Evolutionary conservation across 2,329 filamentous ascomycete genomes (phyloP).

Genomic region (Diaporthe batatas): DNA sequence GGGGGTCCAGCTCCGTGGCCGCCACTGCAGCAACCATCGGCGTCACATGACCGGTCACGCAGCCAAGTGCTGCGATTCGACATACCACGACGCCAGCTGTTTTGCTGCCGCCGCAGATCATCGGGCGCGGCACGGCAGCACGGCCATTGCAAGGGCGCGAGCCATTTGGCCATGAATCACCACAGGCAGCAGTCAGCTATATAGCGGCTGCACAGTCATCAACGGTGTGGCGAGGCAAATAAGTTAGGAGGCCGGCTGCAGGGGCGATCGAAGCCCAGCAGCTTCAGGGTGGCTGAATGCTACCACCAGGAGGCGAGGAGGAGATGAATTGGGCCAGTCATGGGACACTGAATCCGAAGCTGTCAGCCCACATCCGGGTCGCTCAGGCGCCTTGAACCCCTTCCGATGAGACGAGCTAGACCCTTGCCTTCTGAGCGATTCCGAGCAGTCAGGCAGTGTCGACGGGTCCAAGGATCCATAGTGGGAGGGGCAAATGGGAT

Average conservation of each 20-base stretch:
- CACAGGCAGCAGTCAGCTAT: slow-evolving; percentile 10
- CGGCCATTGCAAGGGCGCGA: not conserved
- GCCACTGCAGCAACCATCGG: slow-evolving; percentile 1
- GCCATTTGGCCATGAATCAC: not conserved
- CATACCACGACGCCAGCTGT: slow-evolving; percentile 1
- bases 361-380: not conserved
- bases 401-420: not conserved
- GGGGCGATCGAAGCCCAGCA: slow-evolving; percentile 8
- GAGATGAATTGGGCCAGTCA: slow-evolving; percentile 11
- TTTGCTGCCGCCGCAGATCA: slow-evolving; percentile 17
- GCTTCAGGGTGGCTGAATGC: slow-evolving; percentile 5
- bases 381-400: not conserved
- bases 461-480: not conserved
- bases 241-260: slow-evolving; percentile 4
- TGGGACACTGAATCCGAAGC: not conserved
- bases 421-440: not conserved
- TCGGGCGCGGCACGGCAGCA: slow-evolving; percentile 3
- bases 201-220: not conserved
- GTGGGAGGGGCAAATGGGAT: not conserved
- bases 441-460: not conserved
- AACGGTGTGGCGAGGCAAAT: slow-evolving; percentile 17
- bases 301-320: slow-evolving; percentile 24
- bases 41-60: slow-evolving; percentile 31
- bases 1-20: slow-evolving; percentile 29
- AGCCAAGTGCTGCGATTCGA: slow-evolving; percentile 8